phyloP scores from a whole-genome alignment of 495 filamentous ascomycete genomes.

The Aspergillus campestris region DNA sequence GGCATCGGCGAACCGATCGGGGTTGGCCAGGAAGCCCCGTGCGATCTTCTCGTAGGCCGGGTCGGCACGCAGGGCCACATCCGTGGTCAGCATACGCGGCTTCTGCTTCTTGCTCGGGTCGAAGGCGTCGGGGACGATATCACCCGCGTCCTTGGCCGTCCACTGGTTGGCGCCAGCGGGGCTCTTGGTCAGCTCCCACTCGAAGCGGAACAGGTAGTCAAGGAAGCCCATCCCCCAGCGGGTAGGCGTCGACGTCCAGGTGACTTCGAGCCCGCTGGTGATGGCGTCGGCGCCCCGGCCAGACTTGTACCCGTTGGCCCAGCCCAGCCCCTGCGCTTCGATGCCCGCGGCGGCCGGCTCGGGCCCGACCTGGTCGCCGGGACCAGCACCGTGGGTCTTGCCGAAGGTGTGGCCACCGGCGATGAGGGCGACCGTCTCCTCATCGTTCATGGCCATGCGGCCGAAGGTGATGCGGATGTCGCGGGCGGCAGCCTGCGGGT shows the following conservation, averaged over 20 bases:
- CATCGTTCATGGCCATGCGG: constrained; percentile 73
- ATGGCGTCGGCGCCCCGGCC: constrained; percentile 60
- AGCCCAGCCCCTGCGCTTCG: constrained; percentile 59
- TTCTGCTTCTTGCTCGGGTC: constrained; percentile 56
- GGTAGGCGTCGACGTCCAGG: constrained; percentile 61
- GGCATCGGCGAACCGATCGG: constrained; percentile 54
- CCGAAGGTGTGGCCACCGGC: constrained; percentile 69
- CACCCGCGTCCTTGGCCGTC: constrained; percentile 57
- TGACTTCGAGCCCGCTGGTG: constrained; percentile 66
- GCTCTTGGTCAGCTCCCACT: constrained; percentile 69
- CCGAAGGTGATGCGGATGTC: constrained; percentile 65
- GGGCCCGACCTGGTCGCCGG: constrained; percentile 46
- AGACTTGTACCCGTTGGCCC: constrained; percentile 47
- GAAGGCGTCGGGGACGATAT: constrained; percentile 57
- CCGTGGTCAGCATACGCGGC: constrained; percentile 61
- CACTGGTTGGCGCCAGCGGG: constrained; percentile 68
- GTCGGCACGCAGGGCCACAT: constrained; percentile 61
- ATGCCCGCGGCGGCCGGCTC: constrained; percentile 57
- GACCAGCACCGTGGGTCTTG: constrained; percentile 64
- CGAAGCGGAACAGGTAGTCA: constrained; percentile 64
- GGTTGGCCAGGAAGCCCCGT: constrained; percentile 55
- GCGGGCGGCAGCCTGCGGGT: constrained; percentile 54
- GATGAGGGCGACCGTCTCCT: constrained; percentile 67
- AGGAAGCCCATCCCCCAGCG: constrained; percentile 61
- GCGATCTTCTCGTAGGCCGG: constrained; percentile 65